Conservation (phyloP, 441 rosid species). For the Gossypium davidsonii region DNA sequence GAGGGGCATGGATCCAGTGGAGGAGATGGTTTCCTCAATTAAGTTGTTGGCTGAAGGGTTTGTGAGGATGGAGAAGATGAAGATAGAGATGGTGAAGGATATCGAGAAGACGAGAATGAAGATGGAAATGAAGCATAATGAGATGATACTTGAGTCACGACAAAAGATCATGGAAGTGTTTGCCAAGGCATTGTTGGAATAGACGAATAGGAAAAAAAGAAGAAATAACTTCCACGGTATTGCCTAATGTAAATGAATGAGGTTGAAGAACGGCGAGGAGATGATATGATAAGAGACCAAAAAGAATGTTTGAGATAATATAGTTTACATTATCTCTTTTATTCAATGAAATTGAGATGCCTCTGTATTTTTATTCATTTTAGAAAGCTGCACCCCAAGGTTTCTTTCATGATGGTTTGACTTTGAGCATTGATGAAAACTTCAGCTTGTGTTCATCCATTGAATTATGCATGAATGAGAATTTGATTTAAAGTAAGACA, state of each 20-base stretch:
- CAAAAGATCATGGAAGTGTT: conserved; percentile 48
- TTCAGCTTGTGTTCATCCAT: not conserved
- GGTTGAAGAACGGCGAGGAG: conserved; percentile 8
- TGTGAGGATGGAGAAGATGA: conserved; percentile 61
- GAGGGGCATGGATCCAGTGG: conserved; percentile 37
- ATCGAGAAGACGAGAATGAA: conserved; percentile 64
- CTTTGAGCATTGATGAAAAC: not conserved
- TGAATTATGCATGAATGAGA: not conserved
- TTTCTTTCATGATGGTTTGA: not conserved
- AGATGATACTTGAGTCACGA: conserved; percentile 67
- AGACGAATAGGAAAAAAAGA: conserved; percentile 28
- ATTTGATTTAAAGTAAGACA: not conserved
- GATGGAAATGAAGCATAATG: conserved; percentile 57
- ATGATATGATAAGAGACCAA: not conserved
- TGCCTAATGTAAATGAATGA: conserved; percentile 11
- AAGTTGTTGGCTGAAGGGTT: conserved; percentile 48
- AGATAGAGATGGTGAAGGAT: conserved; percentile 73
- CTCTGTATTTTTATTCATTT: not conserved
- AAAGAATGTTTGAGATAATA: conserved; percentile 9
- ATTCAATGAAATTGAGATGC: not conserved
- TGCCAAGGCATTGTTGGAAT: conserved; percentile 38
- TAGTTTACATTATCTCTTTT: not conserved
- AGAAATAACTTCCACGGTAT: conserved; percentile 12
- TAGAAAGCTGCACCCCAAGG: not conserved
- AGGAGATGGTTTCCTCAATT: conserved; percentile 52